A percentile compares a stretch with the other conserved stretches of the same genome.
Conservation (phyloP, 805 yeast genomes). For the Yarrowia porcina region DNA sequence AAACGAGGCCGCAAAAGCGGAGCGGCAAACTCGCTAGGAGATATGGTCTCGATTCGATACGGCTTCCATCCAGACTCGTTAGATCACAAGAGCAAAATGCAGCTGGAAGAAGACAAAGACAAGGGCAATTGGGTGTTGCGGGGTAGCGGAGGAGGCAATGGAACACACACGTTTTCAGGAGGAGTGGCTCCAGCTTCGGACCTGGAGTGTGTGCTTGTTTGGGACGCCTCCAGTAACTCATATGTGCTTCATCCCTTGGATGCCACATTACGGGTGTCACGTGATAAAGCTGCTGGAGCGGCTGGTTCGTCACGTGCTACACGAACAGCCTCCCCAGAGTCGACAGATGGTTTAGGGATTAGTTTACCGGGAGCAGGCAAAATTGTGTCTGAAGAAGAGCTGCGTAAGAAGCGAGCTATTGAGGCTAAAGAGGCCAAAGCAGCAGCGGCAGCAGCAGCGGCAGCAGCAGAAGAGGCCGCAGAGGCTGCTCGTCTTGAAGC, state of each 20-base stretch:
- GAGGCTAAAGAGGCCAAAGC: background rate
- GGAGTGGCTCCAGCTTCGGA: background rate
- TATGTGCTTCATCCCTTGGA: conserved; percentile 2
- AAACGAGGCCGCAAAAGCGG: conserved; percentile 1
- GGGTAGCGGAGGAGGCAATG: background rate
- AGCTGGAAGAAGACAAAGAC: conserved; percentile 6
- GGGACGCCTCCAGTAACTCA: conserved; percentile 1
- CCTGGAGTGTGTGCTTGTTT: conserved; percentile 19
- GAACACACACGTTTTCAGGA: background rate
- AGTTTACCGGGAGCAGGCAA: conserved; percentile 3
- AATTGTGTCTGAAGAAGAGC: conserved; percentile 20
- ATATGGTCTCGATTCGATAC: conserved; percentile 11
- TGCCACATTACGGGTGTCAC: background rate
- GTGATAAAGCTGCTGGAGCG: background rate
- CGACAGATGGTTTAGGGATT: background rate
- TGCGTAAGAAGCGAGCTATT: background rate
- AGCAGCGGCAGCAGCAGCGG: background rate
- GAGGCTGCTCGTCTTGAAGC: conserved; percentile 10
- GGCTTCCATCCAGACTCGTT: conserved; percentile 23
- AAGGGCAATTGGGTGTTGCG: conserved; percentile 14
- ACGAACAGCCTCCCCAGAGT: conserved; percentile 1
- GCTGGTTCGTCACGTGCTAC: background rate
- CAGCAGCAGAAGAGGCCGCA: conserved; percentile 4
- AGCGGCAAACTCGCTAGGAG: background rate
- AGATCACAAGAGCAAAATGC: conserved; percentile 22